Conservation (phyloP, 345 rosid species). For the Populus davidiana region DNA sequence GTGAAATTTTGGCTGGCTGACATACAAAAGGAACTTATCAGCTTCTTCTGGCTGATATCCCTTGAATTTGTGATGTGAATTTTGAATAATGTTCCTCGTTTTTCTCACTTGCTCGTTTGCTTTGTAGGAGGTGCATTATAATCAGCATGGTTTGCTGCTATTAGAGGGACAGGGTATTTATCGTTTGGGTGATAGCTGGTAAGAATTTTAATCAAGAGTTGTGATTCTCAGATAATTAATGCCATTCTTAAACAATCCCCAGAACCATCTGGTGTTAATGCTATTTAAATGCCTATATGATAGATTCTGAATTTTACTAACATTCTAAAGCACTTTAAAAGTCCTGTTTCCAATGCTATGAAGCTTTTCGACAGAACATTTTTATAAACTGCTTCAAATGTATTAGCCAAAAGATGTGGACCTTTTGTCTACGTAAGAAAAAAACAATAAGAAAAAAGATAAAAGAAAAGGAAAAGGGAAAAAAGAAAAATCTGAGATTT, state of each 20-base stretch:
- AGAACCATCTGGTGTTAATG: neutral
- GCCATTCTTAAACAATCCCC: neutral
- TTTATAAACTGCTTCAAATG: neutral
- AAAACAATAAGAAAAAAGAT: too few relatives aligned
- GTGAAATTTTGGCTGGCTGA: too few relatives aligned
- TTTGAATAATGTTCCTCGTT: neutral
- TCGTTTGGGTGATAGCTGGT: constrained; percentile 89
- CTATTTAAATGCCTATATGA: neutral
- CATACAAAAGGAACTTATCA: too few relatives aligned
- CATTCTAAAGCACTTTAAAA: neutral
- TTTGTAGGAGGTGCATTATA: constrained; percentile 88
- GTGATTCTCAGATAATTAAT: constrained; percentile 11
- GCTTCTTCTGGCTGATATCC: neutral
- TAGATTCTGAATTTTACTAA: neutral
- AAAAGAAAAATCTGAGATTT: neutral
- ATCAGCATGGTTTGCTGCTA: constrained; percentile 91
- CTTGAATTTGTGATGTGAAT: neutral
- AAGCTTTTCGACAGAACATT: neutral
- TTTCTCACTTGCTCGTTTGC: constrained; percentile 3
- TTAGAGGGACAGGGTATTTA: constrained; percentile 91
- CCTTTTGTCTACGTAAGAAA: neutral
- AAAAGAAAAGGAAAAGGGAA: too few relatives aligned
- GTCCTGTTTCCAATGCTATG: neutral
- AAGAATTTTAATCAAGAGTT: constrained; percentile 23
- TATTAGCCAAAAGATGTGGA: neutral